Evolutionary conservation across 331 rosid species (phyloP), one percentile per base, ranked within the genome.

Genomic region (Malus hybrid): DNA sequence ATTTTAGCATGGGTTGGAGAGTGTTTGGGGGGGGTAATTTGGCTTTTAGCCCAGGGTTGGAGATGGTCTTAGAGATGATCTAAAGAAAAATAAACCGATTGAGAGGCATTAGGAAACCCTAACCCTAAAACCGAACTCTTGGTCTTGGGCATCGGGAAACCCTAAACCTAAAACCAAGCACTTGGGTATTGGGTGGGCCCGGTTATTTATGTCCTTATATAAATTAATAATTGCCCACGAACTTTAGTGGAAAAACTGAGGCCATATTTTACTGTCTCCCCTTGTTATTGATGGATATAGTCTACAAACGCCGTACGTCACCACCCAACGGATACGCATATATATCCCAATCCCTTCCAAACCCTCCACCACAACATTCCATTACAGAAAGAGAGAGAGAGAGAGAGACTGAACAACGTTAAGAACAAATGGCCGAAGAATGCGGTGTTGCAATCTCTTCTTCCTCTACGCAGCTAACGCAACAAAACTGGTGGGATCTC

Each of bases 181-280:
- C 65, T 20, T 70, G 46, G 78, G 63, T 5, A 36, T 29, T 74
- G 71, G 77, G 63, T 84, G 90, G 87, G 75, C 91, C 90, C 79
- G 81, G 22, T 58, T 29, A 60, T 65, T 33, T 3, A 3, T 9
- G 14, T 66, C 73, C 83, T 48, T 66, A 68, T 87, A 76, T 77
- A 63, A 10, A 63, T 63, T 46, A 89, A 89, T 91, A 89, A 91
- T 89, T 87, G 65, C 91, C 87, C 94, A 87, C 91, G 79, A 86
- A 78, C 82, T 74, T 78, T 76, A 91, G 97, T 91, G 97, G 97
- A 85, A 84, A 84, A 81, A 87, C 84, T 75, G 88, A 84, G 79
- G 87, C 72, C 94, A 89, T 91, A 89, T 83, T 84, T 78, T 78
- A 88, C 81, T 89, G 94, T 91, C 92, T 83, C 84, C 91, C 91